Base-by-base conservation (phyloP, 306 rosid species). In the Luffa acutangula region DNA sequence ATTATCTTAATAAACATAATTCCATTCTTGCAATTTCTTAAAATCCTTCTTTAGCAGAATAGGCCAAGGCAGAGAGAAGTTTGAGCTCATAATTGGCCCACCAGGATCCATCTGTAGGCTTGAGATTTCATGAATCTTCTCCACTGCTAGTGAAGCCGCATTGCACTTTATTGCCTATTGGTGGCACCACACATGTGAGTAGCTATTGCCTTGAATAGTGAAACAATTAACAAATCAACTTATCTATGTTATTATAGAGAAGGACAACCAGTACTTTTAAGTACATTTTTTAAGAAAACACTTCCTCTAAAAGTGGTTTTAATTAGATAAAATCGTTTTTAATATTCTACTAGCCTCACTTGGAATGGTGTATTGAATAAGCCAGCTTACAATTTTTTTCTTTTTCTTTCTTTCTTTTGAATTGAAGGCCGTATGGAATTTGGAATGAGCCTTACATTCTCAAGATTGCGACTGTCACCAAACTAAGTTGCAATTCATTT, bases 401-500 rank as follows among this genome's bases (percentile, higher is more conserved):
- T 60, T 21, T 43, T 6, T 43, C 9, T 43, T 43, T 43, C 9
- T 43, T 43, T 43, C 9, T 43, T 43, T 43, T 6, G 0, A 43
- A 9, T 43, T 11, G 57, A 45, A 1, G 39, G 37, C 52, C 45
- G 43, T 62, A 41, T 65, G 49, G 75, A 78, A 51, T 73, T 36
- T 75, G 42, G 78, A 54, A 72, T 48, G 43, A 72, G 59, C 6
- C 31, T 58, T 11, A 57, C 49, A 71, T 76, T 80, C 71, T 74
- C 1, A 46, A 59, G 79, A 80, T 71, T 45, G 70, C 52, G 77
- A 72, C 82, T 33, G 76, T 84, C 84, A 80, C 73, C 71, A 52
- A 12, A 45, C 71, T 66, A 48, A 46, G 81, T 74, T 80, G 74
- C 64, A 75, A 75, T 43, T 39, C 65, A 63, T 62, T 60, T 52